Conservation (phyloP, 805 yeast genomes). For the Candida suzukii region DNA sequence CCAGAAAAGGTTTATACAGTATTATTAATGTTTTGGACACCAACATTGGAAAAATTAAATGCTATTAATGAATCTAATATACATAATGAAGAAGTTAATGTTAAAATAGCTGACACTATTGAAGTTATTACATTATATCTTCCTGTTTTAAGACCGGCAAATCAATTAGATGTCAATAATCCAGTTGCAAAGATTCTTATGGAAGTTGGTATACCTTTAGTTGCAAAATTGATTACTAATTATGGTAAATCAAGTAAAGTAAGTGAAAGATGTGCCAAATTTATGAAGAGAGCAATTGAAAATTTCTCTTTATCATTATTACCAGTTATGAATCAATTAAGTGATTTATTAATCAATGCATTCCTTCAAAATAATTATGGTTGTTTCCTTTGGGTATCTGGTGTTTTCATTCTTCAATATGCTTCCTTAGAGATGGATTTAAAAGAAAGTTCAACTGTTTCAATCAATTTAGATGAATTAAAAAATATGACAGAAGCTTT, state of each 20-base stretch:
- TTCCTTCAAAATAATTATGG: conserved; percentile 67
- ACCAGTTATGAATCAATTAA: conserved; percentile 57
- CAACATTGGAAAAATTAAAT: conserved; percentile 48
- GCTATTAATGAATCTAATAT: conserved; percentile 7
- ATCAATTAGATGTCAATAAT: conserved; percentile 28
- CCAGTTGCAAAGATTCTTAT: conserved; percentile 49
- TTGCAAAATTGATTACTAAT: conserved; percentile 38
- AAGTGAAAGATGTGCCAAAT: conserved; percentile 69
- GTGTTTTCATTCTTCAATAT: conserved; percentile 68
- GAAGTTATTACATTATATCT: conserved; percentile 62
- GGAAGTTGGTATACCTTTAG: conserved; percentile 53
- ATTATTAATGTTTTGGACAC: conserved; percentile 56
- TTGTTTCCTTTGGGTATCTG: conserved; percentile 87
- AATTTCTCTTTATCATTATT: conserved; percentile 49
- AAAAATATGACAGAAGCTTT: conserved; percentile 66
- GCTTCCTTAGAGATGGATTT: conserved; percentile 39
- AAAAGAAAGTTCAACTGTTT: conserved; percentile 1
- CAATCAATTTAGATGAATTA: conserved; percentile 22
- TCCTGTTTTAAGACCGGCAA: conserved; percentile 43
- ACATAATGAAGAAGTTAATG: conserved; percentile 27
- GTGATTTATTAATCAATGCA: conserved; percentile 60
- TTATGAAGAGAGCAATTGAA: conserved; percentile 58
- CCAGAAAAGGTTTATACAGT: conserved; percentile 43
- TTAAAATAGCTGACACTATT: conserved; percentile 61
- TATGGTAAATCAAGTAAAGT: conserved; percentile 56